Percentiles rank a stretch among this genome's conserved stretches.
phyloP scores from a whole-genome alignment of 768 basidiomycete genomes.

The Termitomyces sp. region DNA sequence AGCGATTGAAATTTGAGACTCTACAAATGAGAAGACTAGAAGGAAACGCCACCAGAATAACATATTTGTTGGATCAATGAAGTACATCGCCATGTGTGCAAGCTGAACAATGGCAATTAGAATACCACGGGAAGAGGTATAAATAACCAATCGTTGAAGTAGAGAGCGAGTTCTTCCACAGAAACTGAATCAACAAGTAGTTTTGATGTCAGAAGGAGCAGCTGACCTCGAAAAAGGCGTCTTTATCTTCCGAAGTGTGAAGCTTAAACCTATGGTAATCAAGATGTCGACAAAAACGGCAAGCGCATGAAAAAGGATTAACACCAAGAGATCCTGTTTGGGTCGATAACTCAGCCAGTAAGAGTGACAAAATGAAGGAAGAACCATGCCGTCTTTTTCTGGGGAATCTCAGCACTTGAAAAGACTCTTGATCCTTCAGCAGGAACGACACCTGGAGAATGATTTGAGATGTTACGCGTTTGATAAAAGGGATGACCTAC shows the following conservation, averaged over 20 bases:
- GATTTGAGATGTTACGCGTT: no score
- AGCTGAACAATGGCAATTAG: slow-evolving; percentile 9
- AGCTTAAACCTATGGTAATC: slow-evolving; percentile 8
- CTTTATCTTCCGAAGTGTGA: neutral
- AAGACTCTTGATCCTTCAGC: neutral
- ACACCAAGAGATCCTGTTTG: neutral
- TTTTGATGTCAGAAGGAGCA: no score
- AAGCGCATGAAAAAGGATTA: slow-evolving; percentile 7
- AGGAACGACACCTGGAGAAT: neutral
- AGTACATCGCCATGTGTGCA: slow-evolving; percentile 14
- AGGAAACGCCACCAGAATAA: slow-evolving; percentile 7
- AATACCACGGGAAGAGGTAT: slow-evolving; percentile 13
- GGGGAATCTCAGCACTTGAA: neutral
- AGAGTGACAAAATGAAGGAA: neutral
- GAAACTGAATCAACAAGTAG: neutral
- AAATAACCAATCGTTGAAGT: slow-evolving; percentile 10
- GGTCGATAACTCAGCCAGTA: neutral
- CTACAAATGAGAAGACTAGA: neutral
- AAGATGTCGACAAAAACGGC: slow-evolving; percentile 7
- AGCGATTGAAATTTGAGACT: neutral
- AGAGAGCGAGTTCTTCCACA: slow-evolving; percentile 9
- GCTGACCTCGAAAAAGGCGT: neutral
- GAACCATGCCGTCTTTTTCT: neutral
- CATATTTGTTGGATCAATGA: slow-evolving; percentile 1
- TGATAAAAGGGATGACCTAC: neutral